phyloP scores from a whole-genome alignment of 495 filamentous ascomycete genomes.

The Penicillium macrosclerotiorum region DNA sequence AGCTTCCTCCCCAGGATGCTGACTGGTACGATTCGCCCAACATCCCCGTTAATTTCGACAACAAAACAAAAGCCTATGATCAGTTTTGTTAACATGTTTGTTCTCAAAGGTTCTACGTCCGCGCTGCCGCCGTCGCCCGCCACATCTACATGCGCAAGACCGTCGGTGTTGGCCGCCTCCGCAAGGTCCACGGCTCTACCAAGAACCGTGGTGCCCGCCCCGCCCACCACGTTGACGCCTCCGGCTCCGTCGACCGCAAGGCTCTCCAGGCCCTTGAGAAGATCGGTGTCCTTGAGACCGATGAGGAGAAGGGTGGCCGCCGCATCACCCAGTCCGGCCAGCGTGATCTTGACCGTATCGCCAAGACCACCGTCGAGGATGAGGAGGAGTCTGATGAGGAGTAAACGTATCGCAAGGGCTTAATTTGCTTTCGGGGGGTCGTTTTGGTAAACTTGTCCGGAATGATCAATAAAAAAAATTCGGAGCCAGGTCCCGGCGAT shows the following conservation, averaged over 20 bases:
- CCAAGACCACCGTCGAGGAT: conserved; percentile 54
- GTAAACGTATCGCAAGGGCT: conserved; percentile 46
- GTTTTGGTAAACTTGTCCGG: conserved; percentile 28
- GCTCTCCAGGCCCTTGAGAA: conserved; percentile 95
- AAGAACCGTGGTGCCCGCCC: conserved; percentile 96
- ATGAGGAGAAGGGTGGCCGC: conserved; percentile 96
- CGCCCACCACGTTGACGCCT: conserved; percentile 92
- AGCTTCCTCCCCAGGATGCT: conserved; percentile 93
- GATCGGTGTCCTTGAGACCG: conserved; percentile 94
- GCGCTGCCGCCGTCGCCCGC: conserved; percentile 90
- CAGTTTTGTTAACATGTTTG: conserved; percentile 11
- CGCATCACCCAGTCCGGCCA: conserved; percentile 95
- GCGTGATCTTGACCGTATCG: conserved; percentile 94
- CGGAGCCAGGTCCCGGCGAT: conserved; percentile 32
- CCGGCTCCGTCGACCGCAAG: conserved; percentile 93
- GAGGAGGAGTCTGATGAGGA: conserved; percentile 52
- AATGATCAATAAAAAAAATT: conserved; percentile 30
- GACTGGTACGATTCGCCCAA: conserved; percentile 65
- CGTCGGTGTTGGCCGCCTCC: conserved; percentile 90
- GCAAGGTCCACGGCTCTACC: conserved; percentile 88
- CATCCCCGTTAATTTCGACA: background rate
- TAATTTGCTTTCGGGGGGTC: conserved; percentile 33
- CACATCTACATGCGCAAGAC: conserved; percentile 99
- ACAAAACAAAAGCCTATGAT: background rate
- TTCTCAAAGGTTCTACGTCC: conserved; percentile 80